Conservation (phyloP, 352 stramenopile genomes). For the Globisporangium solare region DNA sequence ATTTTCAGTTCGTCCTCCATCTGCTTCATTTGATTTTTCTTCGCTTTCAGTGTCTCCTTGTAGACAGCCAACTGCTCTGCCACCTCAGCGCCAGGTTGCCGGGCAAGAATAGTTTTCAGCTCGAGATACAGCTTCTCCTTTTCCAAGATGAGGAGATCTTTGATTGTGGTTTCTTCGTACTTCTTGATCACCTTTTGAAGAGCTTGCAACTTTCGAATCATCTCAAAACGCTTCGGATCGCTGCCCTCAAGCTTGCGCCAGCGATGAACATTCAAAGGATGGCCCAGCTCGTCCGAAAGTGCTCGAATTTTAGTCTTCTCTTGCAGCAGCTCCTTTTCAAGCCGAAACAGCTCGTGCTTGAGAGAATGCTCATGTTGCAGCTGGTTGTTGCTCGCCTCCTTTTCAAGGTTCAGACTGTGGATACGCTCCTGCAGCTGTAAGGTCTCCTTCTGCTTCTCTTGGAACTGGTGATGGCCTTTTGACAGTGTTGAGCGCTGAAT, state of each 20-base stretch:
- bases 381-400: constrained; percentile 63
- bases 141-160: constrained; percentile 70
- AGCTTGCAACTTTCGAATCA: constrained; percentile 84
- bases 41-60: constrained; percentile 86
- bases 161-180: constrained; percentile 61
- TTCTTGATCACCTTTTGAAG: constrained; percentile 88
- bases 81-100: constrained; percentile 85
- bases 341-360: constrained; percentile 49
- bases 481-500: constrained; percentile 83
- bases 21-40: constrained; percentile 65
- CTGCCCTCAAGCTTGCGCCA: constrained; percentile 89
- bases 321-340: constrained; percentile 73
- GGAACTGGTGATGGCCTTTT: constrained; percentile 75
- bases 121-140: constrained; percentile 93
- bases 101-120: constrained; percentile 84
- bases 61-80: constrained; percentile 85
- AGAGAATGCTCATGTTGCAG: constrained; percentile 50
- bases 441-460: constrained; percentile 63
- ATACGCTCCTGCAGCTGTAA: constrained; percentile 50
- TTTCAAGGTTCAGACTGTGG: constrained; percentile 45
- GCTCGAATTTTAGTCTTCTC: constrained; percentile 87
- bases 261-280: constrained; percentile 89
- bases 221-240: constrained; percentile 86
- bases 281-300: constrained; percentile 87
- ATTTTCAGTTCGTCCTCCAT: constrained; percentile 91